A percentile compares a stretch with the other conserved stretches of the same genome.
Evolutionary conservation across 495 filamentous ascomycete genomes (phyloP).

Genomic region (Penicillium argentinense): DNA sequence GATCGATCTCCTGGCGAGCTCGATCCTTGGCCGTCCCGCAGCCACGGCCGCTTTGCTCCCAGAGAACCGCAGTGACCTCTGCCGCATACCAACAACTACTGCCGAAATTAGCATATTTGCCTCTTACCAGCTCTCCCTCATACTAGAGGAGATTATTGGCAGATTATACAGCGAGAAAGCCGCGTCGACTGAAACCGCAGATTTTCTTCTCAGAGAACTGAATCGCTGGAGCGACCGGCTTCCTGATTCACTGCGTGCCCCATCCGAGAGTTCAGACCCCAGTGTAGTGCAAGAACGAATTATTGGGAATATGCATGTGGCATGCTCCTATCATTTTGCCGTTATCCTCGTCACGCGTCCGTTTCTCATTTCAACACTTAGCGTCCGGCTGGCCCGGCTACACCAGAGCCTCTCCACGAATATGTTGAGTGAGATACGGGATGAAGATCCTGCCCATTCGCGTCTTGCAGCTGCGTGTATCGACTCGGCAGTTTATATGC

Average conservation of each 20-base stretch:
- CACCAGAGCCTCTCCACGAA: conserved; percentile 24
- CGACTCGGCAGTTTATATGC: conserved; percentile 44
- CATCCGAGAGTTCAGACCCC: conserved; percentile 16
- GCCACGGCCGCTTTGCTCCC: conserved; percentile 31
- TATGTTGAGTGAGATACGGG: not conserved
- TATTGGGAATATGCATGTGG: conserved; percentile 40
- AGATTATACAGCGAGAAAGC: conserved; percentile 32
- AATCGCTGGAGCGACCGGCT: conserved; percentile 38
- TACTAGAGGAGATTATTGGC: conserved; percentile 37
- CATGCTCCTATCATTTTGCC: conserved; percentile 45
- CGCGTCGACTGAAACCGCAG: conserved; percentile 34
- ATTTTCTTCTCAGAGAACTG: conserved; percentile 32
- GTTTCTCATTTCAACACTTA: conserved; percentile 39
- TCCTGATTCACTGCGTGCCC: conserved; percentile 25
- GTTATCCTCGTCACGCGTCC: conserved; percentile 43
- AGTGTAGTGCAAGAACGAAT: conserved; percentile 28
- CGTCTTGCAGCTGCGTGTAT: conserved; percentile 35
- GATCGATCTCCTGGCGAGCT: conserved; percentile 44
- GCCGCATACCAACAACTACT: not conserved
- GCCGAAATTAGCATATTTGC: conserved; percentile 27
- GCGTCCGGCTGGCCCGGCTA: conserved; percentile 35
- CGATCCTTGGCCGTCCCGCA: conserved; percentile 41
- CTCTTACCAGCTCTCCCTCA: conserved; percentile 33
- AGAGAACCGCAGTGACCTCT: conserved; percentile 13
- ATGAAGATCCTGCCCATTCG: conserved; percentile 37